Percentiles rank a stretch among this genome's conserved stretches.
phyloP scores from a whole-genome alignment of 306 rosid species.

The Luffa aegyptiaca region DNA sequence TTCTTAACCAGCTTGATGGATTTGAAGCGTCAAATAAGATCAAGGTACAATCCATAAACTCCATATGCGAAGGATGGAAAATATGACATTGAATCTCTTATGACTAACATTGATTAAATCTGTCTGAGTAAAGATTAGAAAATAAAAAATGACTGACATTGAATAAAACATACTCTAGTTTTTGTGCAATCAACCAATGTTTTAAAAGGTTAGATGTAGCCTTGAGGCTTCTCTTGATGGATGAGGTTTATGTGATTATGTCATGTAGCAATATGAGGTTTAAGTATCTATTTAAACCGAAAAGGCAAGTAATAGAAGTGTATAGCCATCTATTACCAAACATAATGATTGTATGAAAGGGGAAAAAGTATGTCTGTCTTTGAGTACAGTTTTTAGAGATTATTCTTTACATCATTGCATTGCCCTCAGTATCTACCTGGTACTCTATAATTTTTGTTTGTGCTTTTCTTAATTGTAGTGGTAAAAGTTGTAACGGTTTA shows the following conservation, averaged over 20 bases:
- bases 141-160: neutral
- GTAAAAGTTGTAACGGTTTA: neutral
- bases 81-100: neutral
- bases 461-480: neutral
- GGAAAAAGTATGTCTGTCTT: neutral
- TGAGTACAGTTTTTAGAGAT: neutral
- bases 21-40: constrained; percentile 99
- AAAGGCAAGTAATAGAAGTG: neutral
- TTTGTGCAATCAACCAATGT: neutral
- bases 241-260: neutral
- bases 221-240: neutral
- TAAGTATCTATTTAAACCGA: neutral
- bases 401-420: neutral
- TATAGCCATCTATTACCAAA: neutral
- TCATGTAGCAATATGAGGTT: neutral
- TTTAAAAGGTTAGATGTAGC: neutral
- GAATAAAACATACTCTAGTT: neutral
- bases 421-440: neutral
- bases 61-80: neutral
- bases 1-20: constrained; percentile 98
- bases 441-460: neutral
- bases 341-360: neutral
- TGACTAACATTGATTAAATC: neutral
- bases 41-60: constrained; percentile 40
- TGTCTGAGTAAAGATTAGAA: neutral